phyloP scores from a whole-genome alignment of 768 basidiomycete genomes.

The Boletus rubescentipes region DNA sequence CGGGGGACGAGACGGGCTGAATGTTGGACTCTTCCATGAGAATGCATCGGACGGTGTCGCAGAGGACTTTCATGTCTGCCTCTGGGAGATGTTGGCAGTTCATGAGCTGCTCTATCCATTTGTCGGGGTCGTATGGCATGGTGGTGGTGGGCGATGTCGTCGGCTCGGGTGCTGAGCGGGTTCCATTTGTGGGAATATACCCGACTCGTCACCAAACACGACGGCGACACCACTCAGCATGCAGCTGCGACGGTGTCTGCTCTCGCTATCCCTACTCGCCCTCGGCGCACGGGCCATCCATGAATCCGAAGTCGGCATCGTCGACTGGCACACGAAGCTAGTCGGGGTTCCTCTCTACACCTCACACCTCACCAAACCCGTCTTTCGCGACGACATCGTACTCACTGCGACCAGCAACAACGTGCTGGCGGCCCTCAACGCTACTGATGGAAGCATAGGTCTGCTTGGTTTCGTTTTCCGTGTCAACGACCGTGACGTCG shows the following conservation, averaged over 20 bases:
- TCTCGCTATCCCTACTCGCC: slow-evolving; percentile 17
- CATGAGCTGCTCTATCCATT: slow-evolving; percentile 89
- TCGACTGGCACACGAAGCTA: slow-evolving; percentile 85
- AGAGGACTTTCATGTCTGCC: slow-evolving; percentile 89
- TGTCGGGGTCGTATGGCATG: slow-evolving; percentile 55
- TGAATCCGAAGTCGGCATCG: slow-evolving; percentile 71
- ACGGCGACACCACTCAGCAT: slow-evolving; percentile 8
- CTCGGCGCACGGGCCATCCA: slow-evolving; percentile 51
- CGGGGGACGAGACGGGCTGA: slow-evolving; percentile 92
- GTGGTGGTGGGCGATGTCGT: slow-evolving; percentile 5
- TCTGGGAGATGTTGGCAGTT: slow-evolving; percentile 87
- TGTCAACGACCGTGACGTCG: not conserved
- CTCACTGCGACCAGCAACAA: slow-evolving; percentile 70
- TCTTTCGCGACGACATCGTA: slow-evolving; percentile 59
- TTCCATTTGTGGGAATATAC: not conserved
- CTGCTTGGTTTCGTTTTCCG: slow-evolving; percentile 4
- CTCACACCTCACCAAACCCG: slow-evolving; percentile 53
- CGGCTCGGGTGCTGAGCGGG: not conserved
- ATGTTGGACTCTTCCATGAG: slow-evolving; percentile 97
- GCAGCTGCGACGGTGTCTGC: slow-evolving; percentile 17
- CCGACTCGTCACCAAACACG: not conserved
- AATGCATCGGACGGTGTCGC: slow-evolving; percentile 83
- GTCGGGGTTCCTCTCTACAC: slow-evolving; percentile 69
- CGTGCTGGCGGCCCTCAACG: slow-evolving; percentile 72
- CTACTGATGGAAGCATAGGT: slow-evolving; percentile 72